phyloP scores from a whole-genome alignment of 2,329 filamentous ascomycete species.

The Xylaria sp. region DNA sequence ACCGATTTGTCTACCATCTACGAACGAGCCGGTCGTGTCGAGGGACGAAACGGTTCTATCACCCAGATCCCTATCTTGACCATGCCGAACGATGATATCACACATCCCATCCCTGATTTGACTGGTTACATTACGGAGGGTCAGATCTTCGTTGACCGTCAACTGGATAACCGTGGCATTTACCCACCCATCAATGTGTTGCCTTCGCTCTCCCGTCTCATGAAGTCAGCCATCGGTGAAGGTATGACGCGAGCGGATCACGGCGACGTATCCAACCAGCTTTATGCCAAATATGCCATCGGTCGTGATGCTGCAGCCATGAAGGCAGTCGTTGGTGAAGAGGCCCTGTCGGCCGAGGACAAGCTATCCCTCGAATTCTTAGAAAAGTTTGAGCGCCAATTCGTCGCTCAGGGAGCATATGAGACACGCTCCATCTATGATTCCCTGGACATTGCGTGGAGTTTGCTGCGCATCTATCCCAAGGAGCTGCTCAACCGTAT shows the following conservation, averaged over 20 bases:
- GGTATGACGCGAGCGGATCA: slow-evolving; percentile 97
- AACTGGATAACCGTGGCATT: slow-evolving; percentile 94
- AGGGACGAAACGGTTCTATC: slow-evolving; percentile 96
- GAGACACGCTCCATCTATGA: slow-evolving; percentile 92
- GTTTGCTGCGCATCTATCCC: slow-evolving; percentile 94
- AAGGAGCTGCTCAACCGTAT: slow-evolving; percentile 98
- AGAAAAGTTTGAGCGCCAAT: slow-evolving; percentile 97
- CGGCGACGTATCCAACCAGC: slow-evolving; percentile 98
- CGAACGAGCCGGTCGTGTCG: slow-evolving; percentile 97
- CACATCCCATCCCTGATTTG: slow-evolving; percentile 97
- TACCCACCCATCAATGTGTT: slow-evolving; percentile 99
- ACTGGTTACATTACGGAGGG: slow-evolving; percentile 99
- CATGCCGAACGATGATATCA: slow-evolving; percentile 99
- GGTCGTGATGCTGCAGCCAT: slow-evolving; percentile 97
- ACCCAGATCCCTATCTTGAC: slow-evolving; percentile 99
- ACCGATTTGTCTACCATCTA: slow-evolving; percentile 99
- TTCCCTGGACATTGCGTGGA: slow-evolving; percentile 96
- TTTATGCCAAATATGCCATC: slow-evolving; percentile 99
- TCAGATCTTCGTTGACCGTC: slow-evolving; percentile 96
- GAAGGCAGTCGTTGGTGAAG: slow-evolving; percentile 99
- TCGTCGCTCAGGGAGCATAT: slow-evolving; percentile 92
- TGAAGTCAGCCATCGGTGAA: slow-evolving; percentile 99
- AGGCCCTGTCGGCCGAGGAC: slow-evolving; percentile 93
- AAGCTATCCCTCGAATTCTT: slow-evolving; percentile 98
- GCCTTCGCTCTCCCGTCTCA: slow-evolving; percentile 96